phyloP scores from a whole-genome alignment of 2,329 filamentous ascomycete genomes.

The Phaeosphaeria sp. region DNA sequence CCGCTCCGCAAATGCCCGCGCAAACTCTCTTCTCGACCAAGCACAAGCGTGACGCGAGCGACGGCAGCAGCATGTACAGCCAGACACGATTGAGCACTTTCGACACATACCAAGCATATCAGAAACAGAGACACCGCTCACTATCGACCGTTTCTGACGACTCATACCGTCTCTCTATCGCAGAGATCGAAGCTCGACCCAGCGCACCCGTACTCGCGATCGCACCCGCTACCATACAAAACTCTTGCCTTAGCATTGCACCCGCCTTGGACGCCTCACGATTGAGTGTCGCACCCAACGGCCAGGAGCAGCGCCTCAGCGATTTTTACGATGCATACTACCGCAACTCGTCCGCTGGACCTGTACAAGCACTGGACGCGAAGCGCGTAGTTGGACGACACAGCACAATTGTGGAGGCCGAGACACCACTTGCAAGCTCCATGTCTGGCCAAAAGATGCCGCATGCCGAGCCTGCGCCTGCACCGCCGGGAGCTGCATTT shows the following conservation, averaged over 20 bases:
- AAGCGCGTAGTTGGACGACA: slow-evolving; percentile 26
- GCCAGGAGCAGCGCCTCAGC: slow-evolving; percentile 34
- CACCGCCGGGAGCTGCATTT: slow-evolving; percentile 20
- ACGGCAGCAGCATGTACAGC: slow-evolving; percentile 45
- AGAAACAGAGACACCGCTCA: slow-evolving; percentile 17
- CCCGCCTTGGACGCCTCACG: neutral
- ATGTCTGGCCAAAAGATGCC: slow-evolving; percentile 16
- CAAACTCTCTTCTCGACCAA: slow-evolving; percentile 24
- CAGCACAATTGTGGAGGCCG: slow-evolving; percentile 38
- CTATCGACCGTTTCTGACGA: slow-evolving; percentile 21
- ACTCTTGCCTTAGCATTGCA: slow-evolving; percentile 37
- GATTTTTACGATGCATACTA: slow-evolving; percentile 52
- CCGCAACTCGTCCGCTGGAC: slow-evolving; percentile 33
- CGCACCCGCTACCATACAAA: slow-evolving; percentile 12
- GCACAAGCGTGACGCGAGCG: slow-evolving; percentile 38
- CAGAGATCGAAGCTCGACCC: slow-evolving; percentile 18
- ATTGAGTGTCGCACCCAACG: neutral
- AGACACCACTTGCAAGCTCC: slow-evolving; percentile 34
- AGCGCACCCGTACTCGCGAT: slow-evolving; percentile 21
- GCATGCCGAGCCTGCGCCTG: slow-evolving; percentile 9
- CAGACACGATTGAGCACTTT: slow-evolving; percentile 30
- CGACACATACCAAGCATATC: slow-evolving; percentile 21
- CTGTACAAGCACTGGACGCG: slow-evolving; percentile 11
- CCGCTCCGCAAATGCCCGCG: slow-evolving; percentile 12
- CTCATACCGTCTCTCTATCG: slow-evolving; percentile 29